Evolutionary conservation across 805 yeast species (phyloP).

Genomic region (Wickerhamiella siamensis): DNA sequence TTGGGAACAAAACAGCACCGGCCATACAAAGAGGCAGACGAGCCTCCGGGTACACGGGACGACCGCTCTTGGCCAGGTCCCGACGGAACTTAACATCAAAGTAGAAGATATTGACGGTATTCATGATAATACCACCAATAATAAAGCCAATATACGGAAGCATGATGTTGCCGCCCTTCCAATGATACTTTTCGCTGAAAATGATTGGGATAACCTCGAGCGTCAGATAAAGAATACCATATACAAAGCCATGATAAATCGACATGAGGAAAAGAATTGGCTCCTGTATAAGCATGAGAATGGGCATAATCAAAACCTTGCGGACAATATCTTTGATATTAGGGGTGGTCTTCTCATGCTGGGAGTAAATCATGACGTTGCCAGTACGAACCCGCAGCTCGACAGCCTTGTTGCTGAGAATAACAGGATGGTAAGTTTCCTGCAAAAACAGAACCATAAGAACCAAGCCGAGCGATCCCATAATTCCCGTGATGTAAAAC

Average conservation of each 20-base stretch:
- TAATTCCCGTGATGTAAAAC: slow-evolving; percentile 35
- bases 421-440: slow-evolving; percentile 30
- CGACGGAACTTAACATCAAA: slow-evolving; percentile 40
- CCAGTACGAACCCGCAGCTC: slow-evolving; percentile 64
- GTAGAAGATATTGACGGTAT: slow-evolving; percentile 39
- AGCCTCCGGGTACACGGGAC: slow-evolving; percentile 60
- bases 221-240: slow-evolving; percentile 63
- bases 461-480: slow-evolving; percentile 24
- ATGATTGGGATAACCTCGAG: slow-evolving; percentile 66
- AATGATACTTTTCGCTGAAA: slow-evolving; percentile 47
- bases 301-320: slow-evolving; percentile 54
- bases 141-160: slow-evolving; percentile 70
- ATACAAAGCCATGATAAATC: slow-evolving; percentile 61
- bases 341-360: slow-evolving; percentile 57
- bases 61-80: slow-evolving; percentile 37
- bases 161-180: slow-evolving; percentile 46
- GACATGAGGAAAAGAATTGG: slow-evolving; percentile 60
- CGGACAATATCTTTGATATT: slow-evolving; percentile 43
- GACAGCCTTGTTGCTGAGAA: slow-evolving; percentile 52
- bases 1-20: slow-evolving; percentile 57
- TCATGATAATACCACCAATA: slow-evolving; percentile 44
- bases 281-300: slow-evolving; percentile 50
- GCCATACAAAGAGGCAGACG: slow-evolving; percentile 63
- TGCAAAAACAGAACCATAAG: slow-evolving; percentile 27
- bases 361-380: slow-evolving; percentile 74